phyloP scores from a whole-genome alignment of 345 rosid species.

The Erysimum cheiranthoides region DNA sequence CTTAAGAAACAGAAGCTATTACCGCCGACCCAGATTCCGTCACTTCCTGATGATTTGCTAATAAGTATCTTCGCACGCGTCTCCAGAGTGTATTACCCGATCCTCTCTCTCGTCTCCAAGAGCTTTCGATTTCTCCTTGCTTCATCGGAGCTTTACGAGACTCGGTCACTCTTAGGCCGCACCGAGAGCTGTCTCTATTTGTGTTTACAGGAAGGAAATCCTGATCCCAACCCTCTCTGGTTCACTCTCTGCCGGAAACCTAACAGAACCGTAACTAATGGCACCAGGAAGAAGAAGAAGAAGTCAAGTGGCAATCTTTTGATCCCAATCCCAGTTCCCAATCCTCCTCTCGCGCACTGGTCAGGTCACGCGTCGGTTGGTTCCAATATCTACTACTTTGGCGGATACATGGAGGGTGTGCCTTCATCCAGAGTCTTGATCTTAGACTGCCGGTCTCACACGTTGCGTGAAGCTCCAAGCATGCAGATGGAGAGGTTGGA shows the following conservation, averaged over 20 bases:
- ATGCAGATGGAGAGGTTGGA: conserved; percentile 57
- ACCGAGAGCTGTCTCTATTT: conserved; percentile 27
- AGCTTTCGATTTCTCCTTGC: conserved; percentile 53
- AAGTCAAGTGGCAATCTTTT: neutral
- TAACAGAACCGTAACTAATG: neutral
- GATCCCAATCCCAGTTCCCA: conserved; percentile 15
- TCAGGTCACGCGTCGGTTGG: conserved; percentile 59
- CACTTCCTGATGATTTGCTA: conserved; percentile 5
- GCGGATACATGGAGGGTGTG: conserved; percentile 59
- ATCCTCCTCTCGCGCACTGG: conserved; percentile 37
- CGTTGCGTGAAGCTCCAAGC: conserved; percentile 55
- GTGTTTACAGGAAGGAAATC: neutral
- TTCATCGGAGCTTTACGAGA: conserved; percentile 57
- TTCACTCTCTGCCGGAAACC: conserved; percentile 3
- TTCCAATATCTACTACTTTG: conserved; percentile 55
- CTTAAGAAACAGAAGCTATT: neutral
- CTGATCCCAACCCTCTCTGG: neutral
- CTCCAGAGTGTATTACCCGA: conserved; percentile 57
- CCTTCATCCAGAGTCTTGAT: conserved; percentile 63
- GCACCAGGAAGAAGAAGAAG: neutral
- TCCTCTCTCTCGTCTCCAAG: conserved; percentile 63
- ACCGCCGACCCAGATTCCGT: neutral
- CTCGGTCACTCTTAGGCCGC: conserved; percentile 45
- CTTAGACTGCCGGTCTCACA: conserved; percentile 64
- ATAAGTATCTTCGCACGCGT: conserved; percentile 37